Conservation (phyloP, 768 basidiomycete species). For the Rhodotorula kratochvilovae region DNA sequence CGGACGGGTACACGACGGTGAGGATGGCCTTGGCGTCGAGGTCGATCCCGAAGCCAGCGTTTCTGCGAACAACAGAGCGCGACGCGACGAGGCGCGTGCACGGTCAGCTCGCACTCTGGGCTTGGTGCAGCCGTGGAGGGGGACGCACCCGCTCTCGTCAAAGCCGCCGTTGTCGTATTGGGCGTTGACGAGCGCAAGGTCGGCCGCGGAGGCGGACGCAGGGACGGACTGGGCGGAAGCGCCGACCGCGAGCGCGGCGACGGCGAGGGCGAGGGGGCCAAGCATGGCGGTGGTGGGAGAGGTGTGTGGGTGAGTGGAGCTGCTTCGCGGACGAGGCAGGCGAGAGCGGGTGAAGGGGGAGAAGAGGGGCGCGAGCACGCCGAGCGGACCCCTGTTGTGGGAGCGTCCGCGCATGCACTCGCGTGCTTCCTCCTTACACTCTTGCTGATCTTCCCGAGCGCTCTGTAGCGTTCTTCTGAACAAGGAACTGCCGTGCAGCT, state of each 20-base stretch:
- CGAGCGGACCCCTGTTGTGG: no score
- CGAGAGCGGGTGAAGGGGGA: no score
- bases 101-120: neutral
- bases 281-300: conserved; percentile 53
- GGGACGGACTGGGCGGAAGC: conserved; percentile 16
- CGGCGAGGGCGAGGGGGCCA: conserved; percentile 55
- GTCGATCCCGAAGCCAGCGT: conserved; percentile 17
- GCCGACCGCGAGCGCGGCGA: conserved; percentile 1
- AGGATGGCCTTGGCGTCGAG: conserved; percentile 20
- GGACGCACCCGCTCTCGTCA: conserved; percentile 13
- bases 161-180: conserved; percentile 33
- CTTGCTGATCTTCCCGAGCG: no score
- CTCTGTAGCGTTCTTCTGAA: no score
- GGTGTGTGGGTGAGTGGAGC: no score
- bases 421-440: no score
- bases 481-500: no score
- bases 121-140: neutral
- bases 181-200: conserved; percentile 20
- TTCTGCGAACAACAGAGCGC: conserved; percentile 1
- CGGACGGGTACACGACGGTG: conserved; percentile 4
- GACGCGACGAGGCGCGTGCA: neutral
- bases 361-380: no score
- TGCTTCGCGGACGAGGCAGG: no score
- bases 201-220: neutral
- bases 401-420: no score